Conservation (phyloP, 805 yeast genomes). For the Candida dendrica region DNA sequence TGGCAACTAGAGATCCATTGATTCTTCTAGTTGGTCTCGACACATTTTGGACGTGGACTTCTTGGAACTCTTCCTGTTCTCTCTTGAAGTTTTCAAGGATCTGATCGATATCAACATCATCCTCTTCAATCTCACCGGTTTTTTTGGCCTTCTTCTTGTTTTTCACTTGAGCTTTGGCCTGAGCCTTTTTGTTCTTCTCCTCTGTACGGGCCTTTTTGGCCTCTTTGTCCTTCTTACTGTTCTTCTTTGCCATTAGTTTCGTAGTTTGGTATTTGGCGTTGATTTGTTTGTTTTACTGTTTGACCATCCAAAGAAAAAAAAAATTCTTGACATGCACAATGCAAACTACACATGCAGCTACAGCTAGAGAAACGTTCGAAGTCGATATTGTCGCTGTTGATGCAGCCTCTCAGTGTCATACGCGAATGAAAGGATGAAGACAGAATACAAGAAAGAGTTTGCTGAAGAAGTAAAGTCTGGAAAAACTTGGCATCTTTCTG, state of each 20-base stretch:
- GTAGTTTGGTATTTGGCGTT: neutral
- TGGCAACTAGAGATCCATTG: constrained; percentile 68
- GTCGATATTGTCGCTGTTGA: no score
- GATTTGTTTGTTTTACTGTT: neutral
- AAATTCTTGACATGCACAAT: no score
- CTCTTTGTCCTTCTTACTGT: constrained; percentile 77
- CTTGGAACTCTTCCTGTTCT: constrained; percentile 74
- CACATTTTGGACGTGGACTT: constrained; percentile 53
- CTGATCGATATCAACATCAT: constrained; percentile 81
- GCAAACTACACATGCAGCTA: no score
- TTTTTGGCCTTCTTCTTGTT: constrained; percentile 70
- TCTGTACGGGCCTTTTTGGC: constrained; percentile 87
- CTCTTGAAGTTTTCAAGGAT: constrained; percentile 68
- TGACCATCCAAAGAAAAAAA: no score
- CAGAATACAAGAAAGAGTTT: no score
- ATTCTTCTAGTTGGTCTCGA: constrained; percentile 61
- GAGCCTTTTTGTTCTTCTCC: constrained; percentile 71
- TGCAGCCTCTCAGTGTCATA: no score
- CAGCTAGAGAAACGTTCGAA: no score
- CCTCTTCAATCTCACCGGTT: constrained; percentile 74
- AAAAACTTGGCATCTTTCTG: no score
- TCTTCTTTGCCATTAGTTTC: constrained; percentile 69
- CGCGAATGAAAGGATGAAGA: no score
- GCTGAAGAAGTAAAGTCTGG: no score
- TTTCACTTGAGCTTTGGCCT: constrained; percentile 66